phyloP scores from a whole-genome alignment of 106 monocot genomes.

The Dendrobium nobile region DNA sequence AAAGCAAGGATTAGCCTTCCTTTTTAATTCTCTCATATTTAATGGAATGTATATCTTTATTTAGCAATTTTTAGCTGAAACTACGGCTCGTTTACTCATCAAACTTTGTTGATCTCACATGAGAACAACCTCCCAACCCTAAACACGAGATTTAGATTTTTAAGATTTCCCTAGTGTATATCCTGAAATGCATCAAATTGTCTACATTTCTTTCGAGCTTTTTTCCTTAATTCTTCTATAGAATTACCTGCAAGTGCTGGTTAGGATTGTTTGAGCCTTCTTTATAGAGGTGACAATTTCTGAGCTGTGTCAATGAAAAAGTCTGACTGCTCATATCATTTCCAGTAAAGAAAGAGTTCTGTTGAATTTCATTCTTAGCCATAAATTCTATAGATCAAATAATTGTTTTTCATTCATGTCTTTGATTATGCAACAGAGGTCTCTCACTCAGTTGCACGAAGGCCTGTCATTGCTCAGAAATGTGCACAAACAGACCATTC shows the following conservation, averaged over 20 bases:
- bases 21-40: no score
- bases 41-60: no score
- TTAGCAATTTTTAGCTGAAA: no score
- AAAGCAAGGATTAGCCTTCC: no score
- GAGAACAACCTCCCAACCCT: no score
- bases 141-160: no score
- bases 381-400: not conserved
- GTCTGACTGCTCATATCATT: not conserved
- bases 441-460: constrained; percentile 88
- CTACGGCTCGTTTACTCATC: no score
- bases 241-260: not conserved
- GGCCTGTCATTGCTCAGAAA: constrained; percentile 76
- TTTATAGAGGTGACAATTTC: not conserved
- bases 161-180: not conserved
- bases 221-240: not conserved
- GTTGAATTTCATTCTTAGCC: not conserved
- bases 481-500: constrained; percentile 84
- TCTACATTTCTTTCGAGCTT: not conserved
- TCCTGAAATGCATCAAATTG: not conserved
- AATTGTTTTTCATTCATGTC: not conserved
- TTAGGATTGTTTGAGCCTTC: not conserved
- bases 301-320: not conserved
- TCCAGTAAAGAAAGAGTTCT: not conserved
- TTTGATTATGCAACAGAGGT: constrained; percentile 42
- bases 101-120: no score